Percentiles rank a stretch among this genome's conserved stretches.
phyloP scores from a whole-genome alignment of 192 early-diverging fungal genomes.

The Coemansia sp. region DNA sequence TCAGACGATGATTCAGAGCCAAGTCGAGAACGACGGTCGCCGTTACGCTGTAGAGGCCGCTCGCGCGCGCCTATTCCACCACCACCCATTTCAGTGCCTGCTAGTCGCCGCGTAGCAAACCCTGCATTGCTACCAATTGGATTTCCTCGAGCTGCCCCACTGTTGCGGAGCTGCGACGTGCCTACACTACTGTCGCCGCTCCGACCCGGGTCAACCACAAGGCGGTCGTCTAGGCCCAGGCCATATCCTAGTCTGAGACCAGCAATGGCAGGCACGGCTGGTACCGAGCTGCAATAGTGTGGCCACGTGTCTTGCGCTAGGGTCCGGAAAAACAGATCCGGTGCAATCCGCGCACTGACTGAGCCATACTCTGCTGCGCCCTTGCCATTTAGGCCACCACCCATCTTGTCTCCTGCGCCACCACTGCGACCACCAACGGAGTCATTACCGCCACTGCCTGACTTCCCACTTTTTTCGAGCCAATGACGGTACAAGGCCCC shows the following conservation, averaged over 20 bases:
- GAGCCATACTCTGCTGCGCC: conserved; percentile 4
- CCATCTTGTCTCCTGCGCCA: neutral
- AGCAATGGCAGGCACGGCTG: conserved; percentile 33
- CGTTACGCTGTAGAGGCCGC: neutral
- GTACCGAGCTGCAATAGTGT: conserved; percentile 50
- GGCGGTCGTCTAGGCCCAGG: conserved; percentile 14
- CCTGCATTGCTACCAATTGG: neutral
- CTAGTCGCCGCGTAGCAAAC: neutral
- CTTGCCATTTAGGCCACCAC: neutral
- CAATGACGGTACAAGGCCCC: conserved; percentile 18
- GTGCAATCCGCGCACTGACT: conserved; percentile 20
- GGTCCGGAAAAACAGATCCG: conserved; percentile 48
- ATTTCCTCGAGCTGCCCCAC: neutral
- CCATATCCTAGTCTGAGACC: conserved; percentile 41
- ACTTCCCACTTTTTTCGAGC: neutral
- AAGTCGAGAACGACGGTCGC: neutral
- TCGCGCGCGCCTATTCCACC: neutral
- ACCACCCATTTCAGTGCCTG: neutral
- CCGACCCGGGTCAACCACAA: neutral
- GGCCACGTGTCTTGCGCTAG: conserved; percentile 56
- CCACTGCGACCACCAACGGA: neutral
- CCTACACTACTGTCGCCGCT: neutral
- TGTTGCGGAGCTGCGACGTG: conserved; percentile 2
- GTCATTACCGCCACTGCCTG: neutral
- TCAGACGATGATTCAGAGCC: neutral